These are phyloP conservation scores for Tylopilus orsonianus DNA, from an alignment of 1,284 basidiomycete species.

Conservation along the genomic window DNA sequence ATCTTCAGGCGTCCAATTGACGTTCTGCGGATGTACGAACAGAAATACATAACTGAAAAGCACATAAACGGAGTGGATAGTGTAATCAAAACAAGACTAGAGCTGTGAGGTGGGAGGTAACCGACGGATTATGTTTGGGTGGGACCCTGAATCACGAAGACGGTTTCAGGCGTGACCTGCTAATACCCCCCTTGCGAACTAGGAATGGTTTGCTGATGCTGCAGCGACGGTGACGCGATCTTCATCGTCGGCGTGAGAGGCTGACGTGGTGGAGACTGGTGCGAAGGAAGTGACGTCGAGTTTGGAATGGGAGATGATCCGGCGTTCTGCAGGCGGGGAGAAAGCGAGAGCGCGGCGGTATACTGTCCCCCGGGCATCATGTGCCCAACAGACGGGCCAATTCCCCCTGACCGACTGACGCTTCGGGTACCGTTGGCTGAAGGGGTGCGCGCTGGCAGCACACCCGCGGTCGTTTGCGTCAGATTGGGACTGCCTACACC, in stretches of 20 bases:
- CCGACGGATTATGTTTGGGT: conserved; percentile 8
- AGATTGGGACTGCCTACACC: conserved; percentile 39
- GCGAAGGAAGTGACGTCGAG: conserved; percentile 42
- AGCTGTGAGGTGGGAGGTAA: conserved; percentile 21
- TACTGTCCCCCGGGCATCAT: conserved; percentile 42
- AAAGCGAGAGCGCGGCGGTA: conserved; percentile 45
- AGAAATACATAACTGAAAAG: conserved; percentile 40
- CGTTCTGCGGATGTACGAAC: conserved; percentile 30
- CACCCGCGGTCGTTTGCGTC: conserved; percentile 33
- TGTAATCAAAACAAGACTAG: conserved; percentile 36
- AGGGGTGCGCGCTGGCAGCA: conserved; percentile 45
- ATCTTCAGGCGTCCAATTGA: conserved; percentile 26
- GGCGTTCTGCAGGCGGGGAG: conserved; percentile 54
- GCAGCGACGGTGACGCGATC: conserved; percentile 61
- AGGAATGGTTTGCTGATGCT: conserved; percentile 54
- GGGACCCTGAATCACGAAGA: conserved; percentile 12
- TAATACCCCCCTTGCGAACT: conserved; percentile 47
- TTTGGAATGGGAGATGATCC: conserved; percentile 46
- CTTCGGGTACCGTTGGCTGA: conserved; percentile 55
- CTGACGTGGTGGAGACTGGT: conserved; percentile 55
- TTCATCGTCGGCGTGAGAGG: conserved; percentile 53
- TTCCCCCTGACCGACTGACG: conserved; percentile 37
- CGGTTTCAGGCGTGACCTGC: conserved; percentile 10
- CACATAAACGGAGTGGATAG: conserved; percentile 39
- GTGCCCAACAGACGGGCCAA: conserved; percentile 33